Conservation (phyloP, 1,284 basidiomycete species). For the Ceratobasidium sp. region DNA sequence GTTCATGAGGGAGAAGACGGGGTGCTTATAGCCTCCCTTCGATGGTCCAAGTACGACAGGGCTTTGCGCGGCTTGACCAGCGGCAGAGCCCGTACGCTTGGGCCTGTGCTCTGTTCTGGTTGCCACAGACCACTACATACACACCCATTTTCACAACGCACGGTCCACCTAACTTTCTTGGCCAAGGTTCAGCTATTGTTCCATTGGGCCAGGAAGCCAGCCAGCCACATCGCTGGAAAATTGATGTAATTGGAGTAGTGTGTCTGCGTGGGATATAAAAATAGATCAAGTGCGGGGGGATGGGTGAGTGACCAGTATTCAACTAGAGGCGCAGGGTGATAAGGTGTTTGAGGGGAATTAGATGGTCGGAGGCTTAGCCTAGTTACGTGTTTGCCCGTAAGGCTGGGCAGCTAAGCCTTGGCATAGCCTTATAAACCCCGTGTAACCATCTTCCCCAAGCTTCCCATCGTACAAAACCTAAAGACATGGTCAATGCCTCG, state of each 20-base stretch:
- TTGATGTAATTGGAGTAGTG: conserved; percentile 26
- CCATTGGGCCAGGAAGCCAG: neutral
- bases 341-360: neutral
- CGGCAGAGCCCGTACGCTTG: conserved; percentile 10
- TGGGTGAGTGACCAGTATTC: neutral
- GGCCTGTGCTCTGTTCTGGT: conserved; percentile 25
- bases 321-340: neutral
- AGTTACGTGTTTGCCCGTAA: neutral
- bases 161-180: neutral
- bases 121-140: neutral
- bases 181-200: neutral
- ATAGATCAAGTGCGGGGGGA: conserved; percentile 5
- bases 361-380: neutral
- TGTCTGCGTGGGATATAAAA: conserved; percentile 2
- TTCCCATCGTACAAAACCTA: conserved; percentile 11
- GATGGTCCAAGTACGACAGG: conserved; percentile 21
- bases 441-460: neutral
- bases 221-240: neutral
- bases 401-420: conserved; percentile 19
- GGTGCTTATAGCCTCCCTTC: neutral
- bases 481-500: neutral
- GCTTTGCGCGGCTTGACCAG: conserved; percentile 24
- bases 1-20: neutral
- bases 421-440: conserved; percentile 8
- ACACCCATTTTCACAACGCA: neutral